Base-by-base conservation (phyloP, 2,329 filamentous ascomycete genomes). In the Sporothrix brunneoviolacea region DNA sequence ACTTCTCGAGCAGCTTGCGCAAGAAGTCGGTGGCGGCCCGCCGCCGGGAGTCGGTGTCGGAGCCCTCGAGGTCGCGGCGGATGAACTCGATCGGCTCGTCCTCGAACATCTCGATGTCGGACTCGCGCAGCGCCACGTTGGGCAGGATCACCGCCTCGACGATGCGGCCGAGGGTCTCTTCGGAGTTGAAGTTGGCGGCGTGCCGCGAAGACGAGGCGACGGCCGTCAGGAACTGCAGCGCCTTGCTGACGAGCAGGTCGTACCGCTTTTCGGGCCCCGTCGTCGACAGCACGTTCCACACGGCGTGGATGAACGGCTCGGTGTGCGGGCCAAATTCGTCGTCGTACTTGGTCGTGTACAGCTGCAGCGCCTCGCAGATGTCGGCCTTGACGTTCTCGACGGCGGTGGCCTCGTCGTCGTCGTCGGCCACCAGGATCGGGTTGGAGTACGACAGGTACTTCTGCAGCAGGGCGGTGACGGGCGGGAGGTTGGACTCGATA, bases 81-180 rank as follows among this genome's bases (percentile, higher is more conserved):
- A 98, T 98, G 64, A 95, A 98, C 67, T 98, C 93, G 58, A 98
- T 98, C 0, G 93, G 93, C 71, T 98, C 94, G 64, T 98, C 94
- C 65, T 98, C 93, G 60, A 98, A 97, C 58, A 95, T 78, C 66
- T 98, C 93, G 49, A 95, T 79, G 58, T 98, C 94, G 0, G 91
- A 93, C 62, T 96, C 93, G 58, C 94, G 83, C 54, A 98, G 73
- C 15, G 86, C 86, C 52, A 98, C 82, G 62, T 98, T 98, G 9
- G 93, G 91, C 57, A 98, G 71, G 51, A 98, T 88, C 52, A 97
- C 93, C 70, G 95, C 95, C 66, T 97, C 90, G 9, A 96, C 88
- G 48, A 98, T 88, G 65, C 95, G 86, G 16, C 83, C 82, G 32
- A 97, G 72, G 3, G 88, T 84, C 4, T 79, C 77, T 61, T 90